phyloP scores from a whole-genome alignment of 2,329 filamentous ascomycete genomes.

The Trichoderma sp. region DNA sequence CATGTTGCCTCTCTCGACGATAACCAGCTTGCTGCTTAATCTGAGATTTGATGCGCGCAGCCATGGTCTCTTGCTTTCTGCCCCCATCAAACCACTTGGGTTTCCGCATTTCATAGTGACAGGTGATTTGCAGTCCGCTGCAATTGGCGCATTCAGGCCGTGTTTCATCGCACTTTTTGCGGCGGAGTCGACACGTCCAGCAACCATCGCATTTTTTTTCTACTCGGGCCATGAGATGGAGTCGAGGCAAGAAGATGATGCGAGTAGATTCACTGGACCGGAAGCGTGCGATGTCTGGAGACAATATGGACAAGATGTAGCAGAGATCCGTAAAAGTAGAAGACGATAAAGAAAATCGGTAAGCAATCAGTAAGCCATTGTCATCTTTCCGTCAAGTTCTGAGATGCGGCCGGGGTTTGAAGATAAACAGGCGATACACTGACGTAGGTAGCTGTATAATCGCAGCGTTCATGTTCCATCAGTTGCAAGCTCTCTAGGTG shows the following conservation, averaged over 20 bases:
- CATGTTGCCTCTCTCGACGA: not conserved
- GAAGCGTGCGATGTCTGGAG: not conserved
- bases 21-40: not conserved
- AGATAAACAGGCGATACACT: no score
- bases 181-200: slow-evolving; percentile 8
- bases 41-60: not conserved
- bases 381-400: no score
- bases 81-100: not conserved
- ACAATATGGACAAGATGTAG: not conserved
- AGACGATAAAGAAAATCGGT: not conserved
- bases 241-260: not conserved
- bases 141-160: not conserved
- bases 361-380: no score
- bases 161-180: slow-evolving; percentile 6
- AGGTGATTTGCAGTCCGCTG: not conserved
- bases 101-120: not conserved
- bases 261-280: not conserved
- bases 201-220: not conserved
- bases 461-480: no score
- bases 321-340: not conserved
- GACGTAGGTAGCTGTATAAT: no score
- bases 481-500: no score
- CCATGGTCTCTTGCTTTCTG: not conserved
- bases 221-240: not conserved
- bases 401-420: no score